Evolutionary conservation across 148 eudicot species (phyloP), one percentile per base, ranked within the genome.

Genomic region (Rhododendron simsii): DNA sequence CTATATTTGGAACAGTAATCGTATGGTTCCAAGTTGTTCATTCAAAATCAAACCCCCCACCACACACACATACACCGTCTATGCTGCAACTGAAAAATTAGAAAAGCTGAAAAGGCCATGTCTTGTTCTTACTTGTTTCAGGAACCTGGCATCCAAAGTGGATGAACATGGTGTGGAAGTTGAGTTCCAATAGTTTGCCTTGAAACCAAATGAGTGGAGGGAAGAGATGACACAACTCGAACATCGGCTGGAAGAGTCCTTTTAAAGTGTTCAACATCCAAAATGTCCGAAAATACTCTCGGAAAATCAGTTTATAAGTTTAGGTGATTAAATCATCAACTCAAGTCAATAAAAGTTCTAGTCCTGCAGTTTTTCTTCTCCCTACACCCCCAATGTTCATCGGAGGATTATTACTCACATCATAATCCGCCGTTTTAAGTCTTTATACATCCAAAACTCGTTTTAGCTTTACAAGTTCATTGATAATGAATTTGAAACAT

Each of bases 201-300:
- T 59, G 98, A 88, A 87, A 93, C 88, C 89, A 93, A 78, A 89
- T 94, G 95, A 35, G 89, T 90, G 20, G 94, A 94, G 41, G 95
- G 35, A 33, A 1, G 94, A 45, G 97, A 92, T 39, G 96, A 88
- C 12, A 94, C 95, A 12, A 95, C 87, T 78, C 95, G 88, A 81
- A 95, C 94, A 88, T 95, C 96, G 7, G 98, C 93, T 89, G 91
- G 90, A 81, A 95, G 91, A 15, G 94, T 94, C 83, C 53, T 95
- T 92, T 89, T 95, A 91, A 95, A 94, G 88, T 94, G 97, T 81
- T 95, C 95, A 69, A 86, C 91, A 86, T 95, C 98, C 47, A 94
- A 95, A 21, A 95, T 91, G 45, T 94, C 96, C 5, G 93, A 88
- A 84, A 94, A 95, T 84, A 92, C 94, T 89, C 98, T 95, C 93